A percentile compares a stretch with the other conserved stretches of the same genome.
These are phyloP conservation scores for Sporothrix curviconia DNA, from an alignment of 2,329 filamentous ascomycete species.

Conservation along the genomic window DNA sequence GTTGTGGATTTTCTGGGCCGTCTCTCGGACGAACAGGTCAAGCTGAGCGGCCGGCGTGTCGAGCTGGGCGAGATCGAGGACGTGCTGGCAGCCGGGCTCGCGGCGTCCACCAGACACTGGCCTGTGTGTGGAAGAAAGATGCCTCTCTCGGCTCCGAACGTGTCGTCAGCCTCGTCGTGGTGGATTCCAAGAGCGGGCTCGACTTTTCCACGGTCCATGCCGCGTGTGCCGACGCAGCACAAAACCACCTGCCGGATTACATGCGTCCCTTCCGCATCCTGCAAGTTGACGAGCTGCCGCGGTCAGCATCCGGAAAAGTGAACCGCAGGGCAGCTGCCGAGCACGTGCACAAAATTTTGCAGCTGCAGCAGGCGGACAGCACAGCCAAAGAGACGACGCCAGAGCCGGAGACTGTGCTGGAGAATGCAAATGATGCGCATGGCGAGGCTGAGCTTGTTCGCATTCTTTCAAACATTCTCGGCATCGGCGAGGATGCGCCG, in stretches of 20 bases:
- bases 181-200: conserved; percentile 35
- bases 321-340: conserved; percentile 20
- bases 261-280: conserved; percentile 55
- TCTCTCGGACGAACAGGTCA: conserved; percentile 52
- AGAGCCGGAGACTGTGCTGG: neutral
- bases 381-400: neutral
- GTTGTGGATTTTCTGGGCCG: conserved; percentile 47
- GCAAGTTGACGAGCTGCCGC: conserved; percentile 44
- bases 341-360: neutral
- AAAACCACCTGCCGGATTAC: conserved; percentile 48
- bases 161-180: conserved; percentile 47
- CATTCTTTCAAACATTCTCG: neutral
- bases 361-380: no score
- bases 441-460: neutral
- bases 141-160: conserved; percentile 16
- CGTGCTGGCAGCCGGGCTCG: conserved; percentile 15
- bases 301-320: conserved; percentile 56
- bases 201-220: conserved; percentile 26
- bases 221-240: conserved; percentile 36
- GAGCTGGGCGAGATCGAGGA: conserved; percentile 41
- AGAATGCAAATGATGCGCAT: neutral
- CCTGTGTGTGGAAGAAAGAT: conserved; percentile 9
- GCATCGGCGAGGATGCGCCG: neutral
- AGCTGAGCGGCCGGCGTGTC: conserved; percentile 57
- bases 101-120: conserved; percentile 18